A percentile compares a stretch with the other conserved stretches of the same genome.
phyloP scores from a whole-genome alignment of 2,329 filamentous ascomycete genomes.

The Thermomyces lanuginosus region DNA sequence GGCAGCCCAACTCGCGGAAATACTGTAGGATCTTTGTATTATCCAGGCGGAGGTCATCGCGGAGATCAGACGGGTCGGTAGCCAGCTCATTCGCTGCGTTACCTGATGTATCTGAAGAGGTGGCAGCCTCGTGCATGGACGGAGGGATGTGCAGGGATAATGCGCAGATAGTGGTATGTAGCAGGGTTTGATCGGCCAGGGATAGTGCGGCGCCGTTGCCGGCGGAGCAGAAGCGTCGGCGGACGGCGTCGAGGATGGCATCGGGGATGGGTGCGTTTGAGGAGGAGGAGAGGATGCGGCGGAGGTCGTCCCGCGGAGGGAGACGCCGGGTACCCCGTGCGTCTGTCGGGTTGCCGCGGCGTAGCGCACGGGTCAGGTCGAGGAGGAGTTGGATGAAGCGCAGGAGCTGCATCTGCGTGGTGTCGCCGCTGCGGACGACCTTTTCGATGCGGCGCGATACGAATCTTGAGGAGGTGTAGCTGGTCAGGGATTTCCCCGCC shows the following conservation, averaged over 20 bases:
- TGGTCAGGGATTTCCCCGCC: conserved; percentile 19
- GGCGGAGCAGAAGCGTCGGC: conserved; percentile 26
- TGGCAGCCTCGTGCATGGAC: conserved; percentile 20
- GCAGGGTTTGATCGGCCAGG: conserved; percentile 25
- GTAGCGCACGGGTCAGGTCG: conserved; percentile 24
- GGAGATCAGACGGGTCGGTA: conserved; percentile 29
- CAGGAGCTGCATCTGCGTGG: conserved; percentile 27
- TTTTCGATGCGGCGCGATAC: conserved; percentile 27
- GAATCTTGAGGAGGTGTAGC: conserved; percentile 29
- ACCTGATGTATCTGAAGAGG: conserved; percentile 19
- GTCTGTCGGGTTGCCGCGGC: conserved; percentile 11
- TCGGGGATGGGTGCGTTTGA: conserved; percentile 16
- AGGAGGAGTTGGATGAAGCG: conserved; percentile 30
- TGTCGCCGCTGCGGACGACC: conserved; percentile 23
- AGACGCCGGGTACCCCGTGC: conserved; percentile 24
- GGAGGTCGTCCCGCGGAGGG: conserved; percentile 24
- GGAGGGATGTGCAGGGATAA: conserved; percentile 31
- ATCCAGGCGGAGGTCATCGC: conserved; percentile 28
- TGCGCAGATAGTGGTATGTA: conserved; percentile 32
- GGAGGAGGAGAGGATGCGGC: conserved; percentile 18
- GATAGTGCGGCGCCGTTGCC: conserved; percentile 16
- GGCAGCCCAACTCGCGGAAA: conserved; percentile 32
- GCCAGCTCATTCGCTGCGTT: conserved; percentile 24
- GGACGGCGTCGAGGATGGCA: conserved; percentile 24
- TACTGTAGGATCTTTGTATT: conserved; percentile 21